Conservation (phyloP, 2,329 filamentous ascomycete genomes). For the Cylindrodendrum hubeiense region DNA sequence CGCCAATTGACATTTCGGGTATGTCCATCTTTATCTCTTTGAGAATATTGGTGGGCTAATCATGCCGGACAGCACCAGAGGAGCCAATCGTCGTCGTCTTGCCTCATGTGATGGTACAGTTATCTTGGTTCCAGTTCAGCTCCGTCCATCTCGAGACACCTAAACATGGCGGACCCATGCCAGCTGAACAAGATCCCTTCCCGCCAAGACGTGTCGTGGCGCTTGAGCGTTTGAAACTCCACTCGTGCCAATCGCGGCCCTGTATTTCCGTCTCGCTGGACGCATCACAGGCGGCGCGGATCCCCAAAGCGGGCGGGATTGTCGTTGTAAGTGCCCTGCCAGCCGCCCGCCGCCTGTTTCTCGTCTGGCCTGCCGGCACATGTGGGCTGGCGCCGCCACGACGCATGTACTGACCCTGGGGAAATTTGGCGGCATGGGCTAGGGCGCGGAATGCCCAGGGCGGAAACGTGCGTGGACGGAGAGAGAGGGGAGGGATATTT, state of each 20-base stretch:
- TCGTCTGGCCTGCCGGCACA: neutral
- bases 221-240: neutral
- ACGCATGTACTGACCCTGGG: neutral
- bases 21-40: neutral
- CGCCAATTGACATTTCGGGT: neutral
- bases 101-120: neutral
- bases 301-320: neutral
- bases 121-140: neutral
- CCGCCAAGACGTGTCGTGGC: neutral
- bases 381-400: neutral
- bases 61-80: neutral
- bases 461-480: neutral
- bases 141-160: neutral
- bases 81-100: neutral
- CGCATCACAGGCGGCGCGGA: neutral
- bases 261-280: neutral
- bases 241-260: constrained; percentile 1
- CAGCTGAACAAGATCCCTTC: constrained; percentile 14
- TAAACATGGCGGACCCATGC: constrained; percentile 3
- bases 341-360: neutral
- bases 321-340: neutral
- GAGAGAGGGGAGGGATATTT: neutral
- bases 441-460: neutral
- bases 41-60: neutral
- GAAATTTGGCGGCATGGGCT: neutral